A percentile compares a stretch with the other conserved stretches of the same genome.
Evolutionary conservation across 257 asterid species (phyloP).

Genomic region (Ajuga chamaepitys): DNA sequence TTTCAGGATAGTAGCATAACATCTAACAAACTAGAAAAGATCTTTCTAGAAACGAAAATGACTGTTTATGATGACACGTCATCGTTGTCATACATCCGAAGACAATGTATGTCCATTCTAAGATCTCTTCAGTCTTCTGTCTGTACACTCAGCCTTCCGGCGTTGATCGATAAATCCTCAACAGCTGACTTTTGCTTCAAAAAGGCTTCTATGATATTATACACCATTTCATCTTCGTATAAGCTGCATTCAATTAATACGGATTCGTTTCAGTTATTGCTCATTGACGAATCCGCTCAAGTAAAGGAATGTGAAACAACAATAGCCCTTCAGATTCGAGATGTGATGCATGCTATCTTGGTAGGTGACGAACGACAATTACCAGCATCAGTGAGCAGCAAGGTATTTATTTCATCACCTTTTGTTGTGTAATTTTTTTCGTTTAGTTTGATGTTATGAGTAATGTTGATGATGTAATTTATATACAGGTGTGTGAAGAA

Average conservation of each 20-base stretch:
- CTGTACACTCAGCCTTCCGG: slow-evolving; percentile 24
- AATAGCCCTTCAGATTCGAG: slow-evolving; percentile 45
- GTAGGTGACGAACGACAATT: slow-evolving; percentile 58
- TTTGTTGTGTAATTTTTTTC: too few species aligned
- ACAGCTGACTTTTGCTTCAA: slow-evolving; percentile 29
- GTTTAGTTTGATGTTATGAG: background rate
- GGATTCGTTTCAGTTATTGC: slow-evolving; percentile 34
- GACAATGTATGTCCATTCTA: slow-evolving; percentile 19
- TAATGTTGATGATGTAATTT: background rate
- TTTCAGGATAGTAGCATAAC: slow-evolving; percentile 22
- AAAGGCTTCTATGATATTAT: slow-evolving; percentile 41
- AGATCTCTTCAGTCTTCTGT: slow-evolving; percentile 28
- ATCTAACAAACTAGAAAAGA: slow-evolving; percentile 24
- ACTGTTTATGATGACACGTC: slow-evolving; percentile 4
- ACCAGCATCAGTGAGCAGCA: slow-evolving; percentile 47
- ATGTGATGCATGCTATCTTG: slow-evolving; percentile 35
- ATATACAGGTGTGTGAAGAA: slow-evolving; percentile 30
- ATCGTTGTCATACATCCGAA: slow-evolving; percentile 14
- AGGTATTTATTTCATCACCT: slow-evolving; percentile 19
- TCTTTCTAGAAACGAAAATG: slow-evolving; percentile 8
- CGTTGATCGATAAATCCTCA: background rate
- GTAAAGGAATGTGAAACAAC: slow-evolving; percentile 49
- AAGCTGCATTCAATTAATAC: slow-evolving; percentile 22
- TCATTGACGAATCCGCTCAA: slow-evolving; percentile 65
- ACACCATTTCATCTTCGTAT: slow-evolving; percentile 46